A percentile compares a stretch with the other conserved stretches of the same genome.
phyloP scores from a whole-genome alignment of 2,329 filamentous ascomycete genomes.

The Colletotrichum graminicola region DNA sequence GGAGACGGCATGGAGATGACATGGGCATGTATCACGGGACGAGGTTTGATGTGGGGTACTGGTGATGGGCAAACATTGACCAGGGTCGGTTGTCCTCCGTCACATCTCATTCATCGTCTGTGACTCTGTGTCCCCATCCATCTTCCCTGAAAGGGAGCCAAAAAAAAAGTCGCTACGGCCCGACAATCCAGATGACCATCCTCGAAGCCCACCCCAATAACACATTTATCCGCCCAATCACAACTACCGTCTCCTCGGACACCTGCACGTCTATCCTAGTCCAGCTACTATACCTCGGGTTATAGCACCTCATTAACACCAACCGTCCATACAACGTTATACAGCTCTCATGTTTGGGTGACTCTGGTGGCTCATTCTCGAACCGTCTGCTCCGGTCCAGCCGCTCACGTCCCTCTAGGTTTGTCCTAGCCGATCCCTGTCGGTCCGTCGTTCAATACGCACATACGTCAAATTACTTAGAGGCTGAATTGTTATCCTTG shows the following conservation, averaged over 20 bases:
- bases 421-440: background rate
- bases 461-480: constrained; percentile 5
- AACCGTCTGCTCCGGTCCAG: constrained; percentile 1
- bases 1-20: background rate
- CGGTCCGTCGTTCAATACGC: background rate
- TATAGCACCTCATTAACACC: constrained; percentile 15
- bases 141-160: background rate
- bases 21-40: constrained; percentile 19
- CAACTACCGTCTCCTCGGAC: constrained; percentile 20
- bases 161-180: constrained; percentile 46
- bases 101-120: background rate
- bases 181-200: constrained; percentile 52
- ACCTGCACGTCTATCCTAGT: constrained; percentile 26
- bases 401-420: background rate
- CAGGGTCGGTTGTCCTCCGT: constrained; percentile 6
- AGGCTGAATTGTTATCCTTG: constrained; percentile 7
- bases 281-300: background rate
- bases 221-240: constrained; percentile 46
- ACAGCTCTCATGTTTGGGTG: background rate
- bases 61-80: background rate
- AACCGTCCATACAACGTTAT: background rate
- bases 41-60: constrained; percentile 19
- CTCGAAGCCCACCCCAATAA: constrained; percentile 42
- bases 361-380: background rate
- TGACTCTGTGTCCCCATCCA: background rate